A percentile compares a stretch with the other conserved stretches of the same genome.
Conservation (phyloP, 306 rosid species). For the Ormosia semicastrata region DNA sequence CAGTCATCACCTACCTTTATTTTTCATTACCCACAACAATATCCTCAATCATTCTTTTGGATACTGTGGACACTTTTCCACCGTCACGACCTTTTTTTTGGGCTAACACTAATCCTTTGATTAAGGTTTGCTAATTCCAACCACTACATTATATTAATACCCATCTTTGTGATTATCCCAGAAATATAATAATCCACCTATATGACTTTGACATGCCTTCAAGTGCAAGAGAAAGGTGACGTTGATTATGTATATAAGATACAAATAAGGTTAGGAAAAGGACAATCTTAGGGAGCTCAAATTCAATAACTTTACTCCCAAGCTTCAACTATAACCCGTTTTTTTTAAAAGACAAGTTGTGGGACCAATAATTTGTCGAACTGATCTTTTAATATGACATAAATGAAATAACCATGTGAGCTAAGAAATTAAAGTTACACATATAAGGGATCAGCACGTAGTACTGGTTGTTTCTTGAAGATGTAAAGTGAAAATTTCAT, state of each 20-base stretch:
- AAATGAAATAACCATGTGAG: constrained; percentile 25
- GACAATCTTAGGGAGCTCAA: constrained; percentile 38
- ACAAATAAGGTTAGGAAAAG: not conserved
- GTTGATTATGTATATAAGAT: not conserved
- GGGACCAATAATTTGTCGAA: constrained; percentile 21
- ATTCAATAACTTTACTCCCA: constrained; percentile 5
- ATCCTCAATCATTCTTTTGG: not conserved
- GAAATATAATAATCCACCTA: constrained; percentile 5
- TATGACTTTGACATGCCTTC: constrained; percentile 33
- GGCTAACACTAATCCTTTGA: not conserved
- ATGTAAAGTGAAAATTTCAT: not conserved
- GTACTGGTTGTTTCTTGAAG: constrained; percentile 1
- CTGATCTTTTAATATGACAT: constrained; percentile 20
- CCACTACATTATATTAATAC: not conserved
- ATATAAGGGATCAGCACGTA: not conserved
- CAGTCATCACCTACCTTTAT: not conserved
- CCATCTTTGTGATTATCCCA: not conserved
- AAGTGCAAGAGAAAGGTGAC: constrained; percentile 9
- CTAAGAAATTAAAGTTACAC: not conserved
- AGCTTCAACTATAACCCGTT: not conserved
- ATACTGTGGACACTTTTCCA: not conserved
- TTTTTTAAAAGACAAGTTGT: not conserved
- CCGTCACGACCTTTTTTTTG: not conserved
- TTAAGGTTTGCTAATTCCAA: not conserved
- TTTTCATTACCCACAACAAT: not conserved